These are phyloP conservation scores for Clathrus columnatus DNA, from an alignment of 768 basidiomycete genomes.

Conservation along the genomic window DNA sequence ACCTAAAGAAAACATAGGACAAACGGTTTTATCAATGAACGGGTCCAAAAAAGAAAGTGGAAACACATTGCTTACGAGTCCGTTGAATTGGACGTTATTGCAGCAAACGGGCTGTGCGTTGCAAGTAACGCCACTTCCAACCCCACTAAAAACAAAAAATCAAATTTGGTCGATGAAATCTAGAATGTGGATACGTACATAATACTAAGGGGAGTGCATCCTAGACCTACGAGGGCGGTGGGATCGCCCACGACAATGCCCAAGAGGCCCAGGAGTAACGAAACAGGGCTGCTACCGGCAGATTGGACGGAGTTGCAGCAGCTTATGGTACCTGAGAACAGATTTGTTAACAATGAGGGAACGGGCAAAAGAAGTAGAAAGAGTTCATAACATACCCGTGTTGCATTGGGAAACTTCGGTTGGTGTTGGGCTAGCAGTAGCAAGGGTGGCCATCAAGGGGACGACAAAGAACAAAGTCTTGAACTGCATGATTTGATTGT, in stretches of 20 bases:
- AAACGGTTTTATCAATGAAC: too few relatives aligned
- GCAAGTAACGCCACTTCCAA: slow-evolving; percentile 17
- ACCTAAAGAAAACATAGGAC: too few relatives aligned
- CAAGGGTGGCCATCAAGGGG: too few relatives aligned
- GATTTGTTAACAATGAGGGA: too few relatives aligned
- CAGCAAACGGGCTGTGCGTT: slow-evolving; percentile 19
- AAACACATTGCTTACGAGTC: slow-evolving; percentile 1
- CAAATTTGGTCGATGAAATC: neutral
- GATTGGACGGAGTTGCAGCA: slow-evolving; percentile 25
- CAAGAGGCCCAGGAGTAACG: slow-evolving; percentile 23
- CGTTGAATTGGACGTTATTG: slow-evolving; percentile 15
- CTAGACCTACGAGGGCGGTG: too few relatives aligned
- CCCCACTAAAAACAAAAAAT: slow-evolving; percentile 4
- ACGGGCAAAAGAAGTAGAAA: neutral
- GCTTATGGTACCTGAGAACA: slow-evolving; percentile 16
- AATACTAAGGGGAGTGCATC: too few relatives aligned
- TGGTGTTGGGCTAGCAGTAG: neutral
- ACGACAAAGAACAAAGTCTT: too few relatives aligned
- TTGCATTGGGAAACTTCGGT: neutral
- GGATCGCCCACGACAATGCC: slow-evolving; percentile 16
- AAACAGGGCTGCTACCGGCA: slow-evolving; percentile 27
- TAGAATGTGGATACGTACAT: slow-evolving; percentile 5
- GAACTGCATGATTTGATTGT: too few relatives aligned
- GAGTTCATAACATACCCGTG: neutral
- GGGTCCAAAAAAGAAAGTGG: too few relatives aligned